Evolutionary conservation across 163 green algal genomes (phyloP), one percentile per base, ranked within the genome.

Genomic region (Scenedesmus sp.): DNA sequence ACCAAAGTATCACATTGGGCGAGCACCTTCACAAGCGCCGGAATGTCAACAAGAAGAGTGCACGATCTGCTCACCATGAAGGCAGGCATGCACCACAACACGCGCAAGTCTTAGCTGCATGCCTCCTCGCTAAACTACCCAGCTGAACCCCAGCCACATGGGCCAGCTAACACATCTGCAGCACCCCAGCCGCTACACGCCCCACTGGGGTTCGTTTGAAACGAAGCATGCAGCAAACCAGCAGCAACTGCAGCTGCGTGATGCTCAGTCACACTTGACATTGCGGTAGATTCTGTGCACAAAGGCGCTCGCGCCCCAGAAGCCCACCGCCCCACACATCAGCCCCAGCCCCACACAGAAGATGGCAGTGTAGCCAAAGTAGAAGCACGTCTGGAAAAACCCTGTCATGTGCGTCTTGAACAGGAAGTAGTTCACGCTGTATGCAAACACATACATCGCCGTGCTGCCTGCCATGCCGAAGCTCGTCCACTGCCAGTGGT

Each of bases 341-440:
- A 98, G 94, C 73, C 93, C 97, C 80, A 99, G 95, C 20, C 94
- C 97, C 42, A 99, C 81, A 95, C 97, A 99, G 89, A 99, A 97
- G 95, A 99, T 99, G 40, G 92, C 53, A 0, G 98, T 99, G 94
- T 99, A 99, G 40, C 93, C 98, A 94, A 99, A 99, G 93, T 99
- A 99, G 91, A 99, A 99, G 91, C 93, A 95, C 9, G 96, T 99
- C 93, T 99, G 98, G 94, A 99, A 99, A 78, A 99, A 98, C n/a
- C 98, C 98, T 49, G 96, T 99, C 98, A 99, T 99, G 89, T 98
- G 98, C 4, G 98, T 99, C 92, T 99, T 99, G 84, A 96, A 96
- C 20, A 97, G 81, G 84, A 97, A 98, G 94, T 98, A 98, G 92
- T 98, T 94, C 76, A 98, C 93, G n/a, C 91, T 94, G 94, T 99